phyloP scores from a whole-genome alignment of 768 basidiomycete species.

The Pleurotus pulmonarius region DNA sequence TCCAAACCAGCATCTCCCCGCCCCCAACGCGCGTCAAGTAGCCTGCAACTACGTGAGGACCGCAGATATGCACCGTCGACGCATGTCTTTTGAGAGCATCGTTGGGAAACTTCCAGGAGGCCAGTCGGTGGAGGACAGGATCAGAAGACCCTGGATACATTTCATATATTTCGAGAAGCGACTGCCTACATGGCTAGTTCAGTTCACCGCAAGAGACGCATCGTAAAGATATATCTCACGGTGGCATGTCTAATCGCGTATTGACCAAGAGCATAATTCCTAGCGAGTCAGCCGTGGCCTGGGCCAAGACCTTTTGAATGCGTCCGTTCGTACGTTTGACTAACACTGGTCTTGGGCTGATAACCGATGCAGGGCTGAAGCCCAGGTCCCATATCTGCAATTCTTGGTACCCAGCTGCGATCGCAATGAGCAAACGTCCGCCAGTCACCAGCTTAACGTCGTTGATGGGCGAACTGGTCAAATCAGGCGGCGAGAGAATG shows the following conservation, averaged over 20 bases:
- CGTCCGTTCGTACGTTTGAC: constrained; percentile 5
- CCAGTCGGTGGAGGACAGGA: neutral
- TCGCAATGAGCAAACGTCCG: constrained; percentile 25
- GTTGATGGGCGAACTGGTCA: neutral
- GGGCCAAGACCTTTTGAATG: constrained; percentile 1
- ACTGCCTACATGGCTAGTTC: neutral
- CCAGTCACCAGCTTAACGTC: constrained; percentile 22
- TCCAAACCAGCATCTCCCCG: constrained; percentile 7
- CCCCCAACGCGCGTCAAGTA: neutral
- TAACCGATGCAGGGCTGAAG: constrained; percentile 10
- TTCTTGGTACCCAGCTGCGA: constrained; percentile 9
- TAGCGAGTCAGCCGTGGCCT: constrained; percentile 5
- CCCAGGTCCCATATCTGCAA: constrained; percentile 26
- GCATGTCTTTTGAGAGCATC: neutral
- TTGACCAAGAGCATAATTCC: constrained; percentile 6
- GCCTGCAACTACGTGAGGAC: neutral
- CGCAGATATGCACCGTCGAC: neutral
- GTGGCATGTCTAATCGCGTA: neutral
- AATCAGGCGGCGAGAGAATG: constrained; percentile 12
- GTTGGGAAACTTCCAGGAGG: constrained; percentile 1
- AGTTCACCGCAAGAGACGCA: neutral
- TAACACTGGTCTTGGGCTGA: constrained; percentile 11
- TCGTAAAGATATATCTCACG: neutral
- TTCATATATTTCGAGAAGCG: constrained; percentile 6
- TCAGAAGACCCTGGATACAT: constrained; percentile 5